Evolutionary conservation across 139 green algal genomes (phyloP).

Genomic region (Picochlorum sp.): DNA sequence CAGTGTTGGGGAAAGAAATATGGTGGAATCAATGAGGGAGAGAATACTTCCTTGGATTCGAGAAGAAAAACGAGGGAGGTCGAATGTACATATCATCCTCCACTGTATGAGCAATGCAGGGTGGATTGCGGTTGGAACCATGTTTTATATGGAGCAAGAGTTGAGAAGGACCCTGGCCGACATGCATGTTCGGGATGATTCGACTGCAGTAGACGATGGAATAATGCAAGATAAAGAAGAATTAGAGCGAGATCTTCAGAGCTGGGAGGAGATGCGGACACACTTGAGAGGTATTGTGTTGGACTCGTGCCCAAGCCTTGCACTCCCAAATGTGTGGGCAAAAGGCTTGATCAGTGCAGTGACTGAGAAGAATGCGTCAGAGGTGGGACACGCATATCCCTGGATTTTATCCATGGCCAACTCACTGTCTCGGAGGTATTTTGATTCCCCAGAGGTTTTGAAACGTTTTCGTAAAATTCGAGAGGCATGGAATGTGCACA

Average conservation of each 20-base stretch:
- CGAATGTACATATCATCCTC: slow-evolving; percentile 8
- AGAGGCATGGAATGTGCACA: background rate
- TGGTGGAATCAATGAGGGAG: background rate
- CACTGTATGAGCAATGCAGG: slow-evolving; percentile 37
- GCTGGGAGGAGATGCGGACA: background rate
- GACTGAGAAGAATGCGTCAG: slow-evolving; percentile 14
- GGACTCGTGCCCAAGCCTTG: slow-evolving; percentile 29
- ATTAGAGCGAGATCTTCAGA: background rate
- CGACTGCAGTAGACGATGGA: background rate
- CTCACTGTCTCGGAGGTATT: slow-evolving; percentile 2
- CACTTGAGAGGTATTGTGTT: slow-evolving; percentile 30
- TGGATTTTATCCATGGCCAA: slow-evolving; percentile 3
- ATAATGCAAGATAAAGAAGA: background rate
- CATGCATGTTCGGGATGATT: background rate
- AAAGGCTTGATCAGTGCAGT: slow-evolving; percentile 25
- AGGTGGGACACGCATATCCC: slow-evolving; percentile 19
- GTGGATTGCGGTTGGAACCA: slow-evolving; percentile 35
- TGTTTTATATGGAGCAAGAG: slow-evolving; percentile 26
- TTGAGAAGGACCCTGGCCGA: background rate
- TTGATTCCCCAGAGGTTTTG: slow-evolving; percentile 11
- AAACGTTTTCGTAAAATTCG: slow-evolving; percentile 15
- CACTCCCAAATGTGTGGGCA: slow-evolving; percentile 22
- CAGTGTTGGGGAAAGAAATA: background rate
- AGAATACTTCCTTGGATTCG: background rate
- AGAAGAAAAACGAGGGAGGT: background rate